Conservation (phyloP, 495 filamentous ascomycete species). For the Pseudoneurospora amorphoporcata region DNA sequence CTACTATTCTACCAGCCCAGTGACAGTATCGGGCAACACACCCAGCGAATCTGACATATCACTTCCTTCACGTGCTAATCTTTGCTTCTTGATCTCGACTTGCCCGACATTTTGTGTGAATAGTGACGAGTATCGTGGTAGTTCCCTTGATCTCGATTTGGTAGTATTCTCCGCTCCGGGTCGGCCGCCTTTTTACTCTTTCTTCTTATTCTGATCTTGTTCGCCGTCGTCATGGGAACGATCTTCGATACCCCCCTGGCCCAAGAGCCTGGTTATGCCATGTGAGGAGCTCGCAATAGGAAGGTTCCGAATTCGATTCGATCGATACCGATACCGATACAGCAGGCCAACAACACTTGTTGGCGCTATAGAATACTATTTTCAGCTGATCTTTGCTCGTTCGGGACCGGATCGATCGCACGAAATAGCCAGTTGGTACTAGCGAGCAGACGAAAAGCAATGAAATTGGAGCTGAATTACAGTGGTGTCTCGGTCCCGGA, state of each 20-base stretch:
- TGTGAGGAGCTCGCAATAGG: too few species aligned
- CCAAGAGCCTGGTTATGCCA: background rate
- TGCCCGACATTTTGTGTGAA: background rate
- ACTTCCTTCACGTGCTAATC: background rate
- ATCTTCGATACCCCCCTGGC: conserved; percentile 1
- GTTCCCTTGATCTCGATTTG: background rate
- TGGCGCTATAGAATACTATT: background rate
- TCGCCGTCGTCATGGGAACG: background rate
- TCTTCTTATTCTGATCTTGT: background rate
- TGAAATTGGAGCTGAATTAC: background rate
- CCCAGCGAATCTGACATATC: background rate
- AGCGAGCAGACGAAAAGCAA: background rate
- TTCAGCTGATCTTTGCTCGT: background rate
- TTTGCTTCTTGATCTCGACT: background rate
- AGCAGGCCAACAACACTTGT: background rate
- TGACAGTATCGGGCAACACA: background rate
- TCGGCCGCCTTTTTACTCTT: background rate
- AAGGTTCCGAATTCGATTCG: background rate
- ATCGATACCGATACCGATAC: background rate
- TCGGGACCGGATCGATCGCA: background rate
- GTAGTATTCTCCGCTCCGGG: background rate
- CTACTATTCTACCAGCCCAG: background rate
- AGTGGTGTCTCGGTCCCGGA: background rate
- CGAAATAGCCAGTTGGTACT: background rate
- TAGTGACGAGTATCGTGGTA: background rate